phyloP scores from a whole-genome alignment of 2,329 filamentous ascomycete genomes.

The Cercospora canescens region DNA sequence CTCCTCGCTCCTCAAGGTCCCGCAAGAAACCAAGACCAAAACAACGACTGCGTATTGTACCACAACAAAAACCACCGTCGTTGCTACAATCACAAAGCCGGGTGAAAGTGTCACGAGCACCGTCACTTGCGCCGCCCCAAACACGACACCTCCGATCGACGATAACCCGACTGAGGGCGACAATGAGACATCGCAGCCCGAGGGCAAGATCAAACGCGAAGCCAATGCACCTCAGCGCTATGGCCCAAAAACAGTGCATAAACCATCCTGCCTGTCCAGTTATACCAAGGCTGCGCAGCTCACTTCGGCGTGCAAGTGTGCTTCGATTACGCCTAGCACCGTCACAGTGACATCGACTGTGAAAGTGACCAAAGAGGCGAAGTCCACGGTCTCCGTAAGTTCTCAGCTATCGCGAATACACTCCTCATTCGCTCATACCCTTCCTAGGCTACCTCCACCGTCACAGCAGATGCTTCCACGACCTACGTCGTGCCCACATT shows the following conservation, averaged over 20 bases:
- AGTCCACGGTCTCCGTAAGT: not conserved
- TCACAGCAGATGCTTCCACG: not conserved
- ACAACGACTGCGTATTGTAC: not conserved
- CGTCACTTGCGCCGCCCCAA: not conserved
- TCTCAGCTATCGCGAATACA: no score
- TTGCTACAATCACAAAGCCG: constrained; percentile 1
- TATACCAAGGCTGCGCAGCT: constrained; percentile 1
- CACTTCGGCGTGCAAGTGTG: constrained; percentile 10
- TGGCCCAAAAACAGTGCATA: not conserved
- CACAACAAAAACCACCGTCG: not conserved
- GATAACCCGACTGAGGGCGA: not conserved
- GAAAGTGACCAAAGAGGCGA: not conserved
- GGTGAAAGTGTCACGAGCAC: constrained; percentile 5
- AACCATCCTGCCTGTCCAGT: not conserved
- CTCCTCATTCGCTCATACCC: not conserved
- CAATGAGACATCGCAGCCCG: not conserved
- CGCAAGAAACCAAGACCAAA: not conserved
- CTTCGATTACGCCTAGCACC: not conserved
- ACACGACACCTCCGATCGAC: not conserved
- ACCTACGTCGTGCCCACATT: not conserved
- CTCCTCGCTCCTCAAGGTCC: constrained; percentile 1
- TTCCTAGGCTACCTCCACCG: not conserved
- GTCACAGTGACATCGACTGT: constrained; percentile 2
- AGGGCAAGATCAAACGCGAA: not conserved
- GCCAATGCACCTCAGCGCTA: not conserved